These are phyloP conservation scores for Fraxinus americana DNA, from an alignment of 257 asterid species.

Conservation along the genomic window DNA sequence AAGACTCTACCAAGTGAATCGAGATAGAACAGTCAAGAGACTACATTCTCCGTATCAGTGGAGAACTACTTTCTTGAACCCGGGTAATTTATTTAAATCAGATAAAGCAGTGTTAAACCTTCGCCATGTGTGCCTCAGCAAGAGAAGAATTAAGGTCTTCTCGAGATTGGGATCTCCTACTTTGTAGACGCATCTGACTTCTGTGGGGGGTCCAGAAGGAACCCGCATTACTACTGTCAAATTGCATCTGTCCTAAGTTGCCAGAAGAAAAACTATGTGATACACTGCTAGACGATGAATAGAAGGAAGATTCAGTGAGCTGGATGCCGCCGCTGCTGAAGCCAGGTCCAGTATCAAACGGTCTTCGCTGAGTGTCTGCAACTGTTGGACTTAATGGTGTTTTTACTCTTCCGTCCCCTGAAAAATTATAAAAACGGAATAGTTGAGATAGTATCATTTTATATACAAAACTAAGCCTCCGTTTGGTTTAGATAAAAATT, in stretches of 20 bases:
- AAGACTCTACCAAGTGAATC: not conserved
- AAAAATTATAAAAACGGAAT: slow-evolving; percentile 10
- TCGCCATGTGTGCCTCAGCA: slow-evolving; percentile 49
- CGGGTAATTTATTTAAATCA: not conserved
- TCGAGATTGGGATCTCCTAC: slow-evolving; percentile 64
- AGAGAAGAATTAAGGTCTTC: slow-evolving; percentile 63
- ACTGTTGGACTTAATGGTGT: slow-evolving; percentile 70
- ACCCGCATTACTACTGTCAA: slow-evolving; percentile 38
- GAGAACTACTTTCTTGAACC: slow-evolving; percentile 1
- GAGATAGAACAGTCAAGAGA: not conserved
- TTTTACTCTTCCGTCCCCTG: slow-evolving; percentile 70
- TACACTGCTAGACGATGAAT: slow-evolving; percentile 60
- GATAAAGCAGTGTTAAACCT: slow-evolving; percentile 27
- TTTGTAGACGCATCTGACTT: slow-evolving; percentile 44
- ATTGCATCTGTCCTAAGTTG: slow-evolving; percentile 54
- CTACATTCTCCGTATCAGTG: not conserved
- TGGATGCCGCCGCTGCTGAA: slow-evolving; percentile 43
- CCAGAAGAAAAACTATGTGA: slow-evolving; percentile 69
- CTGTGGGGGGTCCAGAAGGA: slow-evolving; percentile 50
- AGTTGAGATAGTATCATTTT: too few relatives aligned
- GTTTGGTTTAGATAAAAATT: too few relatives aligned
- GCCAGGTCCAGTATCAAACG: slow-evolving; percentile 40
- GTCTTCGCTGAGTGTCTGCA: slow-evolving; percentile 40
- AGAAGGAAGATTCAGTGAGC: slow-evolving; percentile 48
- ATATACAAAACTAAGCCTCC: too few relatives aligned